Conservation (phyloP, 495 filamentous ascomycete species). For the Penicillium coprophilum region DNA sequence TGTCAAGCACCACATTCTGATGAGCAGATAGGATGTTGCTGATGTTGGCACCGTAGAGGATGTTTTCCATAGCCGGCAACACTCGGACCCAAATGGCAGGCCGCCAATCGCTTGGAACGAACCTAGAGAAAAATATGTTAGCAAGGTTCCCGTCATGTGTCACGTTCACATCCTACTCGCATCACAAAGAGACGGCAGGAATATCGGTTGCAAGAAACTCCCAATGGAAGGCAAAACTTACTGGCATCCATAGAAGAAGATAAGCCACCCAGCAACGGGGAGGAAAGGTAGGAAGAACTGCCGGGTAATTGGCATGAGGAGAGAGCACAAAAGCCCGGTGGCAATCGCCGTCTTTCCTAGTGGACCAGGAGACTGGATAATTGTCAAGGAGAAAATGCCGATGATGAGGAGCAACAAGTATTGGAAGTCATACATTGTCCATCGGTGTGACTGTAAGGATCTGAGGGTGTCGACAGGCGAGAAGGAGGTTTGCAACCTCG, state of each 20-base stretch:
- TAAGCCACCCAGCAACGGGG: slow-evolving; percentile 77
- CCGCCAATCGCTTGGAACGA: slow-evolving; percentile 80
- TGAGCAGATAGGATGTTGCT: slow-evolving; percentile 93
- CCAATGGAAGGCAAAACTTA: slow-evolving; percentile 50
- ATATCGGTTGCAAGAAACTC: slow-evolving; percentile 9
- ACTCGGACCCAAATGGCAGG: slow-evolving; percentile 94
- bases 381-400: slow-evolving; percentile 75
- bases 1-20: slow-evolving; percentile 72
- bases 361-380: slow-evolving; percentile 72
- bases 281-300: slow-evolving; percentile 91
- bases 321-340: slow-evolving; percentile 63
- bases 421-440: slow-evolving; percentile 85
- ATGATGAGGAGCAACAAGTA: slow-evolving; percentile 72
- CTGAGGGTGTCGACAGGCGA: slow-evolving; percentile 70
- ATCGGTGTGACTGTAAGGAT: slow-evolving; percentile 69
- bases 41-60: slow-evolving; percentile 92
- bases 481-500: slow-evolving; percentile 78
- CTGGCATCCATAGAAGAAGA: slow-evolving; percentile 89
- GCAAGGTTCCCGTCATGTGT: background rate
- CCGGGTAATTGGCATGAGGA: slow-evolving; percentile 80
- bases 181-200: slow-evolving; percentile 2
- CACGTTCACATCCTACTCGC: background rate
- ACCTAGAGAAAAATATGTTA: slow-evolving; percentile 50
- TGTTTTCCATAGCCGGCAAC: slow-evolving; percentile 92
- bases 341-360: slow-evolving; percentile 68